These are phyloP conservation scores for Euclidium syriacum DNA, from an alignment of 345 rosid genomes.

Conservation along the genomic window DNA sequence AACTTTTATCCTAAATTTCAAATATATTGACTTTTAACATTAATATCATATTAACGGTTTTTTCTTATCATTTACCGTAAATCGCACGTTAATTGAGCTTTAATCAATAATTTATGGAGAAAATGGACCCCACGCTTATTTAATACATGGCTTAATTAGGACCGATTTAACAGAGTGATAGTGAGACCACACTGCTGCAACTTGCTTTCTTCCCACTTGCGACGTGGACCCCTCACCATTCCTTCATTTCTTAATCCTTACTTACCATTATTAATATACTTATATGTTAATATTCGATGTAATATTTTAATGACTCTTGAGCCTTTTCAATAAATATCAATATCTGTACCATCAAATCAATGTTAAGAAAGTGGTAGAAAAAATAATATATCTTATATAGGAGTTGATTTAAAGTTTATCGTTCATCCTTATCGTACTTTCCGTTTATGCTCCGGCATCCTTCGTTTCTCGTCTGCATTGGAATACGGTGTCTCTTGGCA, in stretches of 20 bases:
- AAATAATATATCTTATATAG: too few species aligned
- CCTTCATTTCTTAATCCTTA: background rate
- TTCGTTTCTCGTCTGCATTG: too few species aligned
- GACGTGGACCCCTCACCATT: slow-evolving; percentile 19
- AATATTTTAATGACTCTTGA: too few species aligned
- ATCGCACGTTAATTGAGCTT: background rate
- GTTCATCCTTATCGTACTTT: too few species aligned
- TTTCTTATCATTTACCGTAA: background rate
- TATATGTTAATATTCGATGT: too few species aligned
- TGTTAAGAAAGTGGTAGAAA: too few species aligned
- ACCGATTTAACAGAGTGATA: slow-evolving; percentile 14
- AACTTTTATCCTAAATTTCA: background rate
- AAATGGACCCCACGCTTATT: background rate
- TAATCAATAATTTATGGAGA: slow-evolving; percentile 7
- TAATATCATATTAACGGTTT: too few species aligned
- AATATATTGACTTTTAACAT: background rate
- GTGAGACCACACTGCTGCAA: slow-evolving; percentile 20
- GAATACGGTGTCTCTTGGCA: too few species aligned
- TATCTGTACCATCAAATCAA: too few species aligned
- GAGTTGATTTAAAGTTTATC: too few species aligned
- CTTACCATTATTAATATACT: background rate
- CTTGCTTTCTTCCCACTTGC: slow-evolving; percentile 23
- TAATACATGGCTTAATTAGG: background rate
- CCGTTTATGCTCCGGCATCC: too few species aligned
- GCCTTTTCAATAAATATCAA: too few species aligned